These are phyloP conservation scores for Lasiodiplodia sp. DNA, from an alignment of 2,329 filamentous ascomycete species.

Conservation along the genomic window DNA sequence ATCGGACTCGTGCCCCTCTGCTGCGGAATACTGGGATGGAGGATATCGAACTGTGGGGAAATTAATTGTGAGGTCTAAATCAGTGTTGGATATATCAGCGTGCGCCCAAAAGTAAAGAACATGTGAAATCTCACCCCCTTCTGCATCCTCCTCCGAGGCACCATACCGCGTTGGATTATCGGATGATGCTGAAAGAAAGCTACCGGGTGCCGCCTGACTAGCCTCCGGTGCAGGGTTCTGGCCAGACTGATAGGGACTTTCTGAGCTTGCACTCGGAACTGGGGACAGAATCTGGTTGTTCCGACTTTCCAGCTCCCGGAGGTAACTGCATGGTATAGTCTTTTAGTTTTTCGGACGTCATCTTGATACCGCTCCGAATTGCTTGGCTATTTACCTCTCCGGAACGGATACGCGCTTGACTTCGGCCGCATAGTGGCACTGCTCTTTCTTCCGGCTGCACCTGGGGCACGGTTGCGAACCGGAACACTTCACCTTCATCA, in stretches of 20 bases:
- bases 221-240: neutral
- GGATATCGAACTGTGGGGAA: neutral
- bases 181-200: no score
- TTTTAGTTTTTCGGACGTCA: neutral
- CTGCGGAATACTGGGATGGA: neutral
- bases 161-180: neutral
- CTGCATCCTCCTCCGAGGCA: neutral
- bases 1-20: neutral
- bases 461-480: neutral
- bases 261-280: neutral
- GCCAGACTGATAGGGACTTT: neutral
- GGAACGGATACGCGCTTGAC: neutral
- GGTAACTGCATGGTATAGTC: neutral
- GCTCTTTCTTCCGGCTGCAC: neutral
- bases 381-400: neutral
- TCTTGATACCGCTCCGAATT: neutral
- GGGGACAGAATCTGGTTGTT: neutral
- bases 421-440: neutral
- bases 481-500: conserved; percentile 4
- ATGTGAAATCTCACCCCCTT: neutral
- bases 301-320: neutral
- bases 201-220: neutral
- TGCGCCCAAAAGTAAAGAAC: neutral
- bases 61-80: neutral
- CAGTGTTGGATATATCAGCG: no score